These are phyloP conservation scores for Allantophomopsis lycopodina DNA, from an alignment of 2,329 filamentous ascomycete species.

Conservation along the genomic window DNA sequence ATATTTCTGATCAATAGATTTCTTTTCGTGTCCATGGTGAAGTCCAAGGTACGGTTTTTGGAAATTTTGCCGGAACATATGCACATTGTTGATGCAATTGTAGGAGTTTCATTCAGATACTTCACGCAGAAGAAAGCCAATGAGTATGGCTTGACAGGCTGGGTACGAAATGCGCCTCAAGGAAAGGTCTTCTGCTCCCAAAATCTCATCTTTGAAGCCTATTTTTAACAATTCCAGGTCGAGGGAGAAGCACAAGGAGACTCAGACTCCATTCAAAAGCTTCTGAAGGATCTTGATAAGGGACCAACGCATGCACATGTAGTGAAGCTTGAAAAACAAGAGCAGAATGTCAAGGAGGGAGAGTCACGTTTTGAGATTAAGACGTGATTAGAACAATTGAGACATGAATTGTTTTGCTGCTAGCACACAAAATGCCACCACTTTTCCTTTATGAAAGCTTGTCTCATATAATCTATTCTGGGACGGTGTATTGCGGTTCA, in stretches of 20 bases:
- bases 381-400: too few species aligned
- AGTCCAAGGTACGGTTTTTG: constrained; percentile 46
- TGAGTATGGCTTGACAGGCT: constrained; percentile 39
- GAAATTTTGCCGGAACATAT: neutral
- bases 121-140: constrained; percentile 39
- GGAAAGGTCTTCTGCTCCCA: neutral
- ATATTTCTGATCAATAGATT: constrained; percentile 23
- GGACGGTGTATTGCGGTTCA: neutral
- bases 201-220: neutral
- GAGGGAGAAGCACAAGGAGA: constrained; percentile 79
- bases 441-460: too few species aligned
- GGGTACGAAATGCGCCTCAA: constrained; percentile 41
- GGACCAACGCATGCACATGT: constrained; percentile 65
- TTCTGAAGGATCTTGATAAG: constrained; percentile 61
- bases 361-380: constrained; percentile 52
- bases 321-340: constrained; percentile 56
- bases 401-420: too few species aligned
- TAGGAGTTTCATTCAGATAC: constrained; percentile 10
- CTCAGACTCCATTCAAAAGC: constrained; percentile 46
- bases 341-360: constrained; percentile 48
- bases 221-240: constrained; percentile 40
- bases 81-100: neutral
- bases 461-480: too few species aligned
- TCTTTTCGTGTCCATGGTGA: constrained; percentile 53
- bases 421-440: too few species aligned